Percentiles rank a stretch among this genome's conserved stretches.
Conservation (phyloP, 2,329 filamentous ascomycete genomes). For the Dactylellina drechsleri region DNA sequence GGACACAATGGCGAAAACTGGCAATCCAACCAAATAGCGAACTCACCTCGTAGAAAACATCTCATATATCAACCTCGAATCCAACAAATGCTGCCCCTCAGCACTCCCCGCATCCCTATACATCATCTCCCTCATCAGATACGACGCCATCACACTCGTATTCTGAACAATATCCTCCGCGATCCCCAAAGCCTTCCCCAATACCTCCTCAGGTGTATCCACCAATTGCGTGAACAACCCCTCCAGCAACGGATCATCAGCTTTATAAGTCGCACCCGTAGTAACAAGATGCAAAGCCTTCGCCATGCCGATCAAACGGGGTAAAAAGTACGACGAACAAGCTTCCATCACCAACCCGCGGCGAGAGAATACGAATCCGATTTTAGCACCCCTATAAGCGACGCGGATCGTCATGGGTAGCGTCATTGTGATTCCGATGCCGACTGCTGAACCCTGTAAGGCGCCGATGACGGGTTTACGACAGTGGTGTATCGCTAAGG, state of each 20-base stretch:
- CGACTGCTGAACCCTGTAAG: constrained; percentile 70
- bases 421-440: constrained; percentile 72
- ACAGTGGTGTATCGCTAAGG: constrained; percentile 69
- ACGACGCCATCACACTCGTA: constrained; percentile 72
- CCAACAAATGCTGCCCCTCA: constrained; percentile 76
- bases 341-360: constrained; percentile 78
- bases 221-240: constrained; percentile 75
- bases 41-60: constrained; percentile 66
- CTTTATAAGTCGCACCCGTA: constrained; percentile 72
- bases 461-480: constrained; percentile 70
- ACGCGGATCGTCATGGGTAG: constrained; percentile 68
- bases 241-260: constrained; percentile 66
- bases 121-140: constrained; percentile 78
- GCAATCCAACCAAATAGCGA: background rate
- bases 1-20: too few species aligned
- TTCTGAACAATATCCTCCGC: constrained; percentile 73
- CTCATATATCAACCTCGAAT: constrained; percentile 73
- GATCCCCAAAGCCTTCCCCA: constrained; percentile 64
- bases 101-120: constrained; percentile 70
- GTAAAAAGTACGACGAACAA: constrained; percentile 76
- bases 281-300: constrained; percentile 74
- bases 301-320: constrained; percentile 73
- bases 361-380: constrained; percentile 78
- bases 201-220: constrained; percentile 69
- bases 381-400: constrained; percentile 70